Base-by-base conservation (phyloP, 179 eudicot species). In the Sideroxylon spinosum region DNA sequence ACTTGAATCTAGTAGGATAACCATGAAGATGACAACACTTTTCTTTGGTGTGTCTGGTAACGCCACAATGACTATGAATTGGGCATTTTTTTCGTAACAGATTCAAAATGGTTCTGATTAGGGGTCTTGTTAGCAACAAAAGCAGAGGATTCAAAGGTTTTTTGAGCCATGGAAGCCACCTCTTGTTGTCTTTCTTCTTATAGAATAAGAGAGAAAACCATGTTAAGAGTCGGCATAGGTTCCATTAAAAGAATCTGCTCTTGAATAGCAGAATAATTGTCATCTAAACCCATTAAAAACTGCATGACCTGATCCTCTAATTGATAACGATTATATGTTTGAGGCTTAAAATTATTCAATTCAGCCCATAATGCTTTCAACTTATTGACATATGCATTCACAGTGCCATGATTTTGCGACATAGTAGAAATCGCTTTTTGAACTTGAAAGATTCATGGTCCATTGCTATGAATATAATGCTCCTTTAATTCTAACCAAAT, bases 221-320 rank as follows among this genome's bases (percentile, higher is more conserved):
- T 29, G 44, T 19, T 62, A 17, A 75, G 20, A 1, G 61, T 0
- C 9, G 73, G 73, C 2, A 77, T 9, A 11, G 79, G 64, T 9
- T 14, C 16, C 2, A 14, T 52, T 25, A 77, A 16, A 3, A 77
- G 22, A 14, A 77, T 22, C 28, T 65, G 50, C 9, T 64, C 46
- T 9, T 52, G 46, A 28, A 68, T 7, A 7, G 14, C 2, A 11
- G 63, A 50, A 65, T 46, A 77, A 7, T 37, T 10, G 3, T 74
- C 74, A 75, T 80, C 17, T 9, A 80, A 46, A 2, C 78, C 74
- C 67, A 80, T 65, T 62, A 80, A 60, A 59, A 75, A 74, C 25
- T 80, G 78, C 22, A 74, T 32, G 12, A 68, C 22, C 22, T 64
- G 9, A 12, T 76, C 71, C 20, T 46, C 28, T 64, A 20, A 56